Base-by-base conservation (phyloP, 1,139 yeast species). In the Citeromyces siamensis region DNA sequence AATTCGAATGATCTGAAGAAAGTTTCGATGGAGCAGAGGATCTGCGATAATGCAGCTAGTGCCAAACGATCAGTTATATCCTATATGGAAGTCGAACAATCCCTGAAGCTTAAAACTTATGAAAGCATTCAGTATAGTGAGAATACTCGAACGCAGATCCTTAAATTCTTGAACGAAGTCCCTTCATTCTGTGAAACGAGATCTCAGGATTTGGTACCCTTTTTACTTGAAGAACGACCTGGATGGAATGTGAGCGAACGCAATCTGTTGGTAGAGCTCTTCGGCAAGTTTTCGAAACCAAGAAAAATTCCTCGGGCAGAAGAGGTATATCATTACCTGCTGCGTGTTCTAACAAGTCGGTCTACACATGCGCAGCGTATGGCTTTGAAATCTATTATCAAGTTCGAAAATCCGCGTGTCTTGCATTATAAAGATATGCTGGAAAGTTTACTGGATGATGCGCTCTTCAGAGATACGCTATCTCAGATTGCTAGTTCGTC, bases 381-480 rank as follows among this genome's bases (percentile, higher is more conserved):
- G 34, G 93, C 96, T 0, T 60, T 90, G 37, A 71, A 73, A 41
- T 81, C 82, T 35, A 50, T 90, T n/a, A 56, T 85, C 34, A 74
- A 81, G 34, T 82, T 70, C 65, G 74, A 76, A 43, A 66, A 70
- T 40, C 66, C 71, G 2, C 60, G 64, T 2, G 58, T 84, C 23
- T 66, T 66, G 38, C 82, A 78, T 52, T 88, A 86, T 52, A 65
- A 67, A 42, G 95, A 82, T 44, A 78, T 79, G 45, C 62, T 93
- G 48, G 68, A 61, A 38, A 86, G 82, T 46, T 59, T 93, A 40
- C 60, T 90, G 21, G 95, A 88, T 52, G 95, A 86, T 44, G 71
- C 84, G 2, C 62, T 79, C 18, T 88, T 85, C 59, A 74, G 85
- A 42, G 98, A 93, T 54, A 96, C 88, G 55, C 60, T 88, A 26